Base-by-base conservation (phyloP, 495 filamentous ascomycete genomes). In the Penicillium paxilli region DNA sequence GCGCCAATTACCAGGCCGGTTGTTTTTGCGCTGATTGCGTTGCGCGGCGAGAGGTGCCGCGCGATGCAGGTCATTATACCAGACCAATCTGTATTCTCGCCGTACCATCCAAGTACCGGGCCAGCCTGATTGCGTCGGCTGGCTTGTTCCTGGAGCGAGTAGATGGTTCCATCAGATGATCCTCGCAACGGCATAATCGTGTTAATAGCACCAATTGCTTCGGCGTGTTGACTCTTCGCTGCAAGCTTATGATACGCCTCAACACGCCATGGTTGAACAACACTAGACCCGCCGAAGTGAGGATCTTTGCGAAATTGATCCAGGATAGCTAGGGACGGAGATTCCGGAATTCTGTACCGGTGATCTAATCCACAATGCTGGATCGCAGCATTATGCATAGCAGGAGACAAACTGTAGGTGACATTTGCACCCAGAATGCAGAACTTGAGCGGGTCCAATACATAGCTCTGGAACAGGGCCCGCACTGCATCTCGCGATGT, bases 21-120 rank as follows among this genome's bases (percentile, higher is more conserved):
- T 2, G 87, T 89, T 51, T 75, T 80, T 5, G 83, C 82, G 51
- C 85, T 86, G 4, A 92, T 86, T 3, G 85, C 86, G 62, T 94
- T 92, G 11, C 87, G 80, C 10, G 89, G 90, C 11, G 89, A 91
- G 46, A 92, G 83, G 49, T 89, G 88, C 23, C 88, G 82, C 3
- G 81, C 82, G 22, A 92, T 78, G 57, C 87, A 90, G 5, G 76
- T 77, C 62, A 82, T 73, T 22, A 92, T 88, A 12, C 88, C 84
- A 22, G 87, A 87, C 87, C 89, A 94, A 69, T 92, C 89, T 0
- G 88, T 94, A 64, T 94, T 94, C 49, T 92, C 88, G 6, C 90
- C 90, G 55, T 90, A 92, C 57, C 91, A 86, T 4, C 81, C 86
- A 44, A 79, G 64, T 4, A 89, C 79, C 1, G 78, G 71, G 0